Conservation (phyloP, 225 moss, liverwort and hornwort species). For the Physcomitrellopsis africana region DNA sequence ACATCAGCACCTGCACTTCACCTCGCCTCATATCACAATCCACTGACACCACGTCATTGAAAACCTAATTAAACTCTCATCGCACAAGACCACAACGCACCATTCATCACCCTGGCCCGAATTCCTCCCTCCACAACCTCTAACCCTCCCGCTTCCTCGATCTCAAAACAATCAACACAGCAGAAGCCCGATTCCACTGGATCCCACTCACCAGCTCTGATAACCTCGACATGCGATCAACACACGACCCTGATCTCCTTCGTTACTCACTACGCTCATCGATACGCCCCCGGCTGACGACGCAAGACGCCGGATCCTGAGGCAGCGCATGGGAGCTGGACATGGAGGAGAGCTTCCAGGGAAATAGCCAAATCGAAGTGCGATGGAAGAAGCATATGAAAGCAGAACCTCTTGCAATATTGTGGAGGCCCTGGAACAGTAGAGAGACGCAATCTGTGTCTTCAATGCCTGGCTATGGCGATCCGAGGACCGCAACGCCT, state of each 20-base stretch:
- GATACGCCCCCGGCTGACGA: slow-evolving; percentile 14
- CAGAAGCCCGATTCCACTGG: too few species aligned
- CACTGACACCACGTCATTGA: slow-evolving; percentile 17
- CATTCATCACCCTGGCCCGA: slow-evolving; percentile 8
- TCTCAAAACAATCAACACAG: not conserved
- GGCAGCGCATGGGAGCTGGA: slow-evolving; percentile 21
- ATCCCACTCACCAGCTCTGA: too few species aligned
- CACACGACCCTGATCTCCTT: not conserved
- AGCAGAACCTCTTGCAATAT: too few species aligned
- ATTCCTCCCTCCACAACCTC: slow-evolving; percentile 10
- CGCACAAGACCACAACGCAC: too few species aligned
- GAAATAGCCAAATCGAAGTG: not conserved
- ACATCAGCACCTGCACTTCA: not conserved
- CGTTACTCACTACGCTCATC: slow-evolving; percentile 20
- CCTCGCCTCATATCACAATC: slow-evolving; percentile 9
- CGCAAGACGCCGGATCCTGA: slow-evolving; percentile 23
- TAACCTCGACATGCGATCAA: slow-evolving; percentile 7
- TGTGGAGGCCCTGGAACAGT: not conserved
- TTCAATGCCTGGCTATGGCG: slow-evolving; percentile 40
- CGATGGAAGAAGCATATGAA: not conserved
- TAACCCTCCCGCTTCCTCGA: slow-evolving; percentile 22
- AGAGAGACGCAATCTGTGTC: not conserved
- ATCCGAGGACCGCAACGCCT: slow-evolving; percentile 35
- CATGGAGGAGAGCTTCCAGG: slow-evolving; percentile 17
- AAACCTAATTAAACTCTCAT: slow-evolving; percentile 5